A percentile compares a stretch with the other conserved stretches of the same genome.
Conservation (phyloP, 129 eudicot species). For the Deinandra increscens region DNA sequence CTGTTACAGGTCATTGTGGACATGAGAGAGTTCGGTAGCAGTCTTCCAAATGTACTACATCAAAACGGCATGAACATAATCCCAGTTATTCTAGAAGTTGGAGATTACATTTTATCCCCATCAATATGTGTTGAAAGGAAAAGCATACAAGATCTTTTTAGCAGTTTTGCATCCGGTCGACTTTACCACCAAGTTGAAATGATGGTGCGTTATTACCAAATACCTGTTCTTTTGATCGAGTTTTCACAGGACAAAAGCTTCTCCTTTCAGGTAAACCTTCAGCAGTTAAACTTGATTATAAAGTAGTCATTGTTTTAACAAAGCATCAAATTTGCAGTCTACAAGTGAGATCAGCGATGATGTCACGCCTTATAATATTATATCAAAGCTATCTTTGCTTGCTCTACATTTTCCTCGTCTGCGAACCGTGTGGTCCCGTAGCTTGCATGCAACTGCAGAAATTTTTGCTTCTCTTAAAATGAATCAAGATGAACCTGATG, state of each 20-base stretch:
- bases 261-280: constrained; percentile 66
- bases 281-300: background rate
- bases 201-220: constrained; percentile 88
- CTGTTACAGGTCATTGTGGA: constrained; percentile 77
- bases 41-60: constrained; percentile 95
- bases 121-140: constrained; percentile 87
- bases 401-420: constrained; percentile 90
- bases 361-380: constrained; percentile 73
- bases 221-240: constrained; percentile 89
- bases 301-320: background rate
- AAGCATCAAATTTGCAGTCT: constrained; percentile 55
- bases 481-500: constrained; percentile 97
- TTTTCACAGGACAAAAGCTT: constrained; percentile 99
- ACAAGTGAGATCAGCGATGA: constrained; percentile 85
- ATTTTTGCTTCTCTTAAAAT: constrained; percentile 80
- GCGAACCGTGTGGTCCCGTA: constrained; percentile 95
- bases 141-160: constrained; percentile 85
- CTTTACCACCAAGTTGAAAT: constrained; percentile 91
- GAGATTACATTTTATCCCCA: constrained; percentile 94
- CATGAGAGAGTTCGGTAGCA: constrained; percentile 99
- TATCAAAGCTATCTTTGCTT: constrained; percentile 81
- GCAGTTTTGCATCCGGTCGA: constrained; percentile 93
- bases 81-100: constrained; percentile 93
- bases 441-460: constrained; percentile 98
- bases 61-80: constrained; percentile 93